Evolutionary conservation across 2,329 filamentous ascomycete genomes (phyloP).

Genomic region (Aspergillus glaucus): DNA sequence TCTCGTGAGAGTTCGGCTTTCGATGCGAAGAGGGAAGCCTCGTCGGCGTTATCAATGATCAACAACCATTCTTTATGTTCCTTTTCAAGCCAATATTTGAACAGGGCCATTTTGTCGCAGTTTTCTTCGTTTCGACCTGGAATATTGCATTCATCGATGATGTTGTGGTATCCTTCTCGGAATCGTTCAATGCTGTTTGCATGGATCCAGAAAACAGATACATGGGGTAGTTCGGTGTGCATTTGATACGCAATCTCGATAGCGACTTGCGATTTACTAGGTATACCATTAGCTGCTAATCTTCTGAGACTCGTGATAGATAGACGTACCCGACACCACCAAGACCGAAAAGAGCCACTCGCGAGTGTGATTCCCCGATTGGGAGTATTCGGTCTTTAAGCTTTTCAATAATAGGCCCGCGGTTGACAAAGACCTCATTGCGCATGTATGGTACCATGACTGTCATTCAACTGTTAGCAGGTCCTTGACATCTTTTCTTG

Average conservation of each 20-base stretch:
- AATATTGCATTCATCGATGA: conserved; percentile 3
- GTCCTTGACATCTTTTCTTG: background rate
- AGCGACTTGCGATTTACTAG: conserved; percentile 11
- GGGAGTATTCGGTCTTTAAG: conserved; percentile 3
- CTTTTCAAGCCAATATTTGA: conserved; percentile 10
- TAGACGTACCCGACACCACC: conserved; percentile 8
- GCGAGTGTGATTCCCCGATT: conserved; percentile 1
- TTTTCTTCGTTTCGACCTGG: conserved; percentile 1
- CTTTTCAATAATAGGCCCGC: conserved; percentile 1
- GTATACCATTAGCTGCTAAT: background rate
- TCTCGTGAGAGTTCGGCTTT: background rate
- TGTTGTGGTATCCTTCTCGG: conserved; percentile 4
- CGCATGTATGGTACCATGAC: conserved; percentile 8
- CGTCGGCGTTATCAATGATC: conserved; percentile 15
- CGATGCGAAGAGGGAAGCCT: conserved; percentile 8
- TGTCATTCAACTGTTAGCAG: background rate
- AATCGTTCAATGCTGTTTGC: conserved; percentile 9
- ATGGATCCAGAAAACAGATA: conserved; percentile 9
- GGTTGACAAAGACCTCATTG: conserved; percentile 7
- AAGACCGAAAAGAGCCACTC: conserved; percentile 8
- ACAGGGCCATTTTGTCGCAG: conserved; percentile 1
- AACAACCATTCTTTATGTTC: conserved; percentile 8
- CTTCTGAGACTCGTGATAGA: background rate
- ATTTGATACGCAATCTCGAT: conserved; percentile 8
- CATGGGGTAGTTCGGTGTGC: background rate